These are phyloP conservation scores for Nyssa sinensis DNA, from an alignment of 148 eudicot species.

Conservation along the genomic window DNA sequence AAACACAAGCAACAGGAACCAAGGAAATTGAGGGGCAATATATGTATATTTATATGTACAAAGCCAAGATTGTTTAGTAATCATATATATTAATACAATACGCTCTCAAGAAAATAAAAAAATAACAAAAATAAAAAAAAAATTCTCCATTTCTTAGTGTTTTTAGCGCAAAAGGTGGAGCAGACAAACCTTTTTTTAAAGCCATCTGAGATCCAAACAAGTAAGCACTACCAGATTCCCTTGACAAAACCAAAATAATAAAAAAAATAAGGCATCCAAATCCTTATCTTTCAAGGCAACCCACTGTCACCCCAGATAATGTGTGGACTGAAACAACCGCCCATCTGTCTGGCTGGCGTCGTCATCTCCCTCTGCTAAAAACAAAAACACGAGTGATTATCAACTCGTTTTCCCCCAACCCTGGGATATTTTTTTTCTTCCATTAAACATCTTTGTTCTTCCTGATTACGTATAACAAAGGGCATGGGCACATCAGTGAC, in stretches of 20 bases:
- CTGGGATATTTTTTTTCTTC: background rate
- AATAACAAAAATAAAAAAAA: no score
- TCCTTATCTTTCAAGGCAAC: background rate
- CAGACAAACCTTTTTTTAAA: background rate
- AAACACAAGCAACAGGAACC: no score
- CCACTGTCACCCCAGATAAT: background rate
- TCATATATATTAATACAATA: no score
- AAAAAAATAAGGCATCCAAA: background rate
- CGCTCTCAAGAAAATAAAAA: no score
- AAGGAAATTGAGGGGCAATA: no score
- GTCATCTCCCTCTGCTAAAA: background rate
- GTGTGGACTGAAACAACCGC: background rate
- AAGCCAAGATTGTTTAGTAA: no score
- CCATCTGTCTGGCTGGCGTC: background rate
- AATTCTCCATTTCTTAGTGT: background rate
- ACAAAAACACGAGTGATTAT: background rate
- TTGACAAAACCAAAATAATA: background rate
- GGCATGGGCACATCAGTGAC: slow-evolving; percentile 24
- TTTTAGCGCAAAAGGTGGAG: slow-evolving; percentile 3
- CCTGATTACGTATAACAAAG: background rate
- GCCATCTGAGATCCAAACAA: slow-evolving; percentile 8
- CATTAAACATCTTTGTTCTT: background rate
- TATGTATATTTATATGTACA: no score
- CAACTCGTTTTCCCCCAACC: background rate
- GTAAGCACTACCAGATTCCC: slow-evolving; percentile 12